These are phyloP conservation scores for Tuber brumale DNA, from an alignment of 495 filamentous ascomycete genomes.

Conservation along the genomic window DNA sequence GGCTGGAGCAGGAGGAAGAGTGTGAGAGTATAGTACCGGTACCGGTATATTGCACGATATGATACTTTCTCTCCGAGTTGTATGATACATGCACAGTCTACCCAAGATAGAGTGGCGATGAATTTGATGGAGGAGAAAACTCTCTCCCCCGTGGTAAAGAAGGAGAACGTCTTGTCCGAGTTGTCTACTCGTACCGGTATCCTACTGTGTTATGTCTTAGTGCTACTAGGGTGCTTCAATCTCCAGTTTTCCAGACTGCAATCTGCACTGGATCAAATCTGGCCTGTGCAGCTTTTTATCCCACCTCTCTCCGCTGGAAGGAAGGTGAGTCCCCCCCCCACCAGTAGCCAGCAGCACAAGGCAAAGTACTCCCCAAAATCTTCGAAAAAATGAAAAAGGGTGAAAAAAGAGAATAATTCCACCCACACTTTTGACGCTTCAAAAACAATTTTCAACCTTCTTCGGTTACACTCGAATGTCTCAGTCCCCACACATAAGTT, in stretches of 20 bases:
- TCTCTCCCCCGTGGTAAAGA: neutral
- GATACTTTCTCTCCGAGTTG: neutral
- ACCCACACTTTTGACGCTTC: neutral
- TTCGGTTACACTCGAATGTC: slow-evolving; percentile 4
- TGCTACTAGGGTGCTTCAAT: neutral
- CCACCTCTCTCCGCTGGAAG: neutral
- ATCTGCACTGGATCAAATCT: neutral
- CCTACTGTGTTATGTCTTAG: neutral
- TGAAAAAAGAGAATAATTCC: neutral
- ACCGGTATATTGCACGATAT: neutral
- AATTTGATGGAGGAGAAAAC: neutral
- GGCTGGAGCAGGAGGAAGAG: neutral
- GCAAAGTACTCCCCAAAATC: neutral
- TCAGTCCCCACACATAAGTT: neutral
- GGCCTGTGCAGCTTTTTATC: neutral
- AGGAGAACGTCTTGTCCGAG: neutral
- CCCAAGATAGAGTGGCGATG: neutral
- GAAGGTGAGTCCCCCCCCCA: neutral
- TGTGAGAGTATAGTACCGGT: neutral
- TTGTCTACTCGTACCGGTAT: too few relatives aligned
- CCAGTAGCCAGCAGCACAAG: neutral
- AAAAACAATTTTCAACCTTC: neutral
- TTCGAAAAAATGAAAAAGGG: neutral
- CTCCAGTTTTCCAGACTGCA: neutral
- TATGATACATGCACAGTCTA: neutral